Conservation (phyloP, 306 rosid genomes). For the Aeschynomene evenia region DNA sequence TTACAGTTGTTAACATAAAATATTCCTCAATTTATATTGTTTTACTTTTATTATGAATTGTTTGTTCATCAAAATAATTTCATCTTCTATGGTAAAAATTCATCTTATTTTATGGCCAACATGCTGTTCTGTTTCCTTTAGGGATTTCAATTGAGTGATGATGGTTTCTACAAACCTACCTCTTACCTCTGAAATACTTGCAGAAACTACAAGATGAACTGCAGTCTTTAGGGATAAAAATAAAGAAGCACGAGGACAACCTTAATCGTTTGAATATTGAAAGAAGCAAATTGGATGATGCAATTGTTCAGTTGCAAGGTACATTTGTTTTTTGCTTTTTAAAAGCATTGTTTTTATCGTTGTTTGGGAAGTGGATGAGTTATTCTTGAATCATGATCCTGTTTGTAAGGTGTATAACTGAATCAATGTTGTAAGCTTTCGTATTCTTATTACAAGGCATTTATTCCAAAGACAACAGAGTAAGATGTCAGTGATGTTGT, state of each 20-base stretch:
- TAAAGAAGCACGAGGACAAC: slow-evolving; percentile 77
- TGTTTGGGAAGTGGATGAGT: slow-evolving; percentile 13
- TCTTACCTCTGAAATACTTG: slow-evolving; percentile 24
- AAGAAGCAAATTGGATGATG: slow-evolving; percentile 61
- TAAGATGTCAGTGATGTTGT: slow-evolving; percentile 15
- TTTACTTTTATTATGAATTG: background rate
- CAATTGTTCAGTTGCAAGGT: slow-evolving; percentile 81
- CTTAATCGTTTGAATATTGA: slow-evolving; percentile 51
- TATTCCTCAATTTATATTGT: too few relatives aligned
- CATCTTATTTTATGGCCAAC: background rate
- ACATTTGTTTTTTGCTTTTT: slow-evolving; percentile 25
- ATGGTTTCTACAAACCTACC: slow-evolving; percentile 27
- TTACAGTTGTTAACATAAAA: too few relatives aligned
- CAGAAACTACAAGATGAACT: slow-evolving; percentile 87
- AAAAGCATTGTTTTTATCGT: slow-evolving; percentile 20
- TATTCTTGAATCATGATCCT: slow-evolving; percentile 5
- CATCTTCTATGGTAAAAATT: background rate
- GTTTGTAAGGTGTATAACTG: slow-evolving; percentile 11
- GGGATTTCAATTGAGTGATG: slow-evolving; percentile 13
- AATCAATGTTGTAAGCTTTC: slow-evolving; percentile 13
- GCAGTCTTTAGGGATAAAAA: slow-evolving; percentile 58
- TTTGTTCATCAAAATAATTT: background rate
- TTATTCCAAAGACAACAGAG: background rate
- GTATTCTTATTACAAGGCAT: background rate
- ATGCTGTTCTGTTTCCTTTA: slow-evolving; percentile 6